phyloP scores from a whole-genome alignment of 257 asterid genomes.

The Ophiorrhiza pumila region DNA sequence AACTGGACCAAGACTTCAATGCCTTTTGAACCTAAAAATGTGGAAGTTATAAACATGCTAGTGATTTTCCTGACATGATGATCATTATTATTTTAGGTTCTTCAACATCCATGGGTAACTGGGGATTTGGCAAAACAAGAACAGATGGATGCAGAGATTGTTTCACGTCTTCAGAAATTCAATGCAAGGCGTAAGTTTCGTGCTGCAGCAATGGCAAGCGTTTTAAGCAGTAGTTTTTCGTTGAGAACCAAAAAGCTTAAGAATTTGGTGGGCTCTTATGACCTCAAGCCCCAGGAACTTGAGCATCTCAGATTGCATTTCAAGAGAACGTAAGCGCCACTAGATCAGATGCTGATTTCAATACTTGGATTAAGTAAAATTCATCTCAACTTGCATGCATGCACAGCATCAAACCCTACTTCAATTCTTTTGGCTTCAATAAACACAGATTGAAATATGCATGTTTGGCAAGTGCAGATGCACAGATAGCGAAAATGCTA shows the following conservation, averaged over 20 bases:
- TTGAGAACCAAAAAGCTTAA: slow-evolving; percentile 64
- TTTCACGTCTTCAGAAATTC: slow-evolving; percentile 61
- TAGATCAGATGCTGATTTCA: no score
- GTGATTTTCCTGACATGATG: no score
- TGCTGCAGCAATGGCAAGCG: slow-evolving; percentile 87
- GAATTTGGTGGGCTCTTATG: slow-evolving; percentile 72
- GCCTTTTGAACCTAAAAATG: no score
- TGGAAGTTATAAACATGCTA: no score
- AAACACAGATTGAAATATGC: no score
- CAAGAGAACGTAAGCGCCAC: slow-evolving; percentile 58
- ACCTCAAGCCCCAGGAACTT: slow-evolving; percentile 77
- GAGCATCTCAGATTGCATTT: slow-evolving; percentile 60
- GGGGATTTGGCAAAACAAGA: slow-evolving; percentile 77
- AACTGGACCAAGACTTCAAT: no score
- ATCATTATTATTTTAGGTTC: slow-evolving; percentile 46
- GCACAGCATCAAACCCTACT: no score
- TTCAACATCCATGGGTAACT: slow-evolving; percentile 75
- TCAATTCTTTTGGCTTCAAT: no score
- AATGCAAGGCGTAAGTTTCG: slow-evolving; percentile 85
- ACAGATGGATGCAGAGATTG: slow-evolving; percentile 77
- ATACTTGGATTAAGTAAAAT: no score
- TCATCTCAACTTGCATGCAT: no score
- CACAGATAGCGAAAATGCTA: slow-evolving; percentile 60
- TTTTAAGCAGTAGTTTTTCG: slow-evolving; percentile 73
- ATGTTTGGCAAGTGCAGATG: slow-evolving; percentile 47